A percentile compares a stretch with the other conserved stretches of the same genome.
Evolutionary conservation across 1,284 basidiomycete genomes (phyloP).

Genomic region (Sphagnurus paluster): DNA sequence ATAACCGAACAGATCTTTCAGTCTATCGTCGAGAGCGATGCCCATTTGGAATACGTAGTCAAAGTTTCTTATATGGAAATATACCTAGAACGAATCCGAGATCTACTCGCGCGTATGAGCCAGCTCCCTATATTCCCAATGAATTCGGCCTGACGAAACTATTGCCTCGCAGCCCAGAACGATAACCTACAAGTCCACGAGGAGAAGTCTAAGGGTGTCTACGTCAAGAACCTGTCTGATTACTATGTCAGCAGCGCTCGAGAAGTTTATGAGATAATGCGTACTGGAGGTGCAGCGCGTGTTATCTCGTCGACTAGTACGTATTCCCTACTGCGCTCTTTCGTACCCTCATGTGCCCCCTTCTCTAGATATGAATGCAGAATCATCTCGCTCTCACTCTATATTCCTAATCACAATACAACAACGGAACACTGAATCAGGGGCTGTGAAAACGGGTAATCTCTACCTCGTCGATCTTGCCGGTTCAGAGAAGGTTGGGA

Average conservation of each 20-base stretch:
- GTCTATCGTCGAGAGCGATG: conserved; percentile 93
- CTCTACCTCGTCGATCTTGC: conserved; percentile 98
- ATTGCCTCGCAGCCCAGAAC: conserved; percentile 76
- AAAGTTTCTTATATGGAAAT: conserved; percentile 99
- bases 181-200: conserved; percentile 99
- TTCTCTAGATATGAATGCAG: conserved; percentile 98
- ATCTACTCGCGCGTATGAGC: conserved; percentile 90
- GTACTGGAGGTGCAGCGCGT: conserved; percentile 88
- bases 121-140: background rate
- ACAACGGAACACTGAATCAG: conserved; percentile 94
- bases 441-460: conserved; percentile 95
- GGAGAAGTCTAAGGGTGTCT: conserved; percentile 96
- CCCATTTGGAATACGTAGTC: conserved; percentile 96
- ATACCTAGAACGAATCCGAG: conserved; percentile 95
- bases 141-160: conserved; percentile 3
- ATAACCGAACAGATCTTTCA: conserved; percentile 99
- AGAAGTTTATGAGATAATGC: conserved; percentile 99
- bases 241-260: conserved; percentile 95
- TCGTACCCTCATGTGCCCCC: conserved; percentile 4
- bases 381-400: conserved; percentile 98
- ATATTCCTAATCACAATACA: conserved; percentile 99
- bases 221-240: conserved; percentile 97
- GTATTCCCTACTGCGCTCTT: conserved; percentile 28
- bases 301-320: conserved; percentile 94
- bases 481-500: conserved; percentile 99